Conservation (phyloP, 345 rosid species). For the Excoecaria agallocha region DNA sequence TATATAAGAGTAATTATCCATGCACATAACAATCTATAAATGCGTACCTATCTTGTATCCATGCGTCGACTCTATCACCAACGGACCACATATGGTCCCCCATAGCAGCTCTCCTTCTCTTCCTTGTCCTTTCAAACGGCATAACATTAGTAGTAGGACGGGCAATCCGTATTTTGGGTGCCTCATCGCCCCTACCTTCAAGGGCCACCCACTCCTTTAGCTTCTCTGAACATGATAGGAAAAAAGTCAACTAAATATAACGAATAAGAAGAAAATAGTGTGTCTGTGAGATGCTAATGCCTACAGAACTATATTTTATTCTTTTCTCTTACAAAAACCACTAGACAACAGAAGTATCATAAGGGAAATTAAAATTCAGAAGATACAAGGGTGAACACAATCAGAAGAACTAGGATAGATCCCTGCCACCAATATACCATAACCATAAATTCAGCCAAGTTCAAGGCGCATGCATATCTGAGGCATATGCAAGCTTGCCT, state of each 20-base stretch:
- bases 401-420: background rate
- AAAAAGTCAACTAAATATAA: slow-evolving; percentile 7
- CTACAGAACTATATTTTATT: too few relatives aligned
- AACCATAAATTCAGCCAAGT: background rate
- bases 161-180: slow-evolving; percentile 73
- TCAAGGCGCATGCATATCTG: background rate
- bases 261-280: background rate
- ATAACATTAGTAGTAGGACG: slow-evolving; percentile 54
- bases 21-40: background rate
- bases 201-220: slow-evolving; percentile 88
- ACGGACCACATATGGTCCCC: slow-evolving; percentile 72
- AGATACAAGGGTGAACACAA: background rate
- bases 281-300: background rate
- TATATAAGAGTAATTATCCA: background rate
- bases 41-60: slow-evolving; percentile 75
- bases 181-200: slow-evolving; percentile 48
- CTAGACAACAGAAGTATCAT: background rate
- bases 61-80: slow-evolving; percentile 91
- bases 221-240: slow-evolving; percentile 56
- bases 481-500: background rate
- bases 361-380: background rate
- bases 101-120: slow-evolving; percentile 85
- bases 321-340: background rate
- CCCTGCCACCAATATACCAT: background rate
- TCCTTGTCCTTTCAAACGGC: slow-evolving; percentile 88